Evolutionary conservation across 2,329 filamentous ascomycete species (phyloP), one percentile per base, ranked within the genome.

Genomic region (Fusarium sp.): DNA sequence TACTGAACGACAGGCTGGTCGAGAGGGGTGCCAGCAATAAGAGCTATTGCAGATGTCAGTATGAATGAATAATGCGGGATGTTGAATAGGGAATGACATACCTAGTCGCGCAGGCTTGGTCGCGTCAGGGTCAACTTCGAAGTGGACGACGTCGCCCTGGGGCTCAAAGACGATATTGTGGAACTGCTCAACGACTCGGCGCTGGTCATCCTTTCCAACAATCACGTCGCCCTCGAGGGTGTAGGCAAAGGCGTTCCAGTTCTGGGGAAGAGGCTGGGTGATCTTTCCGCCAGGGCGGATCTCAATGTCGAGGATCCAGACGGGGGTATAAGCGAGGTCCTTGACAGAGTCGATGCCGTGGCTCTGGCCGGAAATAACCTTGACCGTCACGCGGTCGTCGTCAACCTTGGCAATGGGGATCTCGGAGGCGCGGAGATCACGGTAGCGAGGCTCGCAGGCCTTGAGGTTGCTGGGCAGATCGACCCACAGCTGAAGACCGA

Each of bases 401-500:
- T 96, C 94, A 33, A 90, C 84, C 9, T 88, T 89, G n/a, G 90
- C 93, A 5, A 85, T 79, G 0, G 96, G 96, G 75, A 98, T 96
- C 84, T 98, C 96, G 6, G 80, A 80, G 0, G 92, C 93, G 60
- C 90, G 87, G 60, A 98, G 85, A 82, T 98, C 96, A 64, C 96
- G 93, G 83, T 98, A 98, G 53, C 96, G 90, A 40, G 96, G 96
- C 83, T 98, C 96, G 85, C 94, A 97, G 75, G 86, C 87, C 87
- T 98, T 98, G 63, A 98, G 87, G 40, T 92, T 83, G 78, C 90
- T 84, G 7, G 96, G 96, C 12, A 98, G 85, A 81, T 98, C 96
- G 55, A 98, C 95, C 96, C 96, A 98, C 24, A 98, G 87, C 85
- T 98, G 96, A 84, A 98, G 90, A 36, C 96, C 96, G 62, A 97